Evolutionary conservation across 1,139 yeast genomes (phyloP), one percentile per base, ranked within the genome.

Genomic region (Magnusiomyces magnusii): DNA sequence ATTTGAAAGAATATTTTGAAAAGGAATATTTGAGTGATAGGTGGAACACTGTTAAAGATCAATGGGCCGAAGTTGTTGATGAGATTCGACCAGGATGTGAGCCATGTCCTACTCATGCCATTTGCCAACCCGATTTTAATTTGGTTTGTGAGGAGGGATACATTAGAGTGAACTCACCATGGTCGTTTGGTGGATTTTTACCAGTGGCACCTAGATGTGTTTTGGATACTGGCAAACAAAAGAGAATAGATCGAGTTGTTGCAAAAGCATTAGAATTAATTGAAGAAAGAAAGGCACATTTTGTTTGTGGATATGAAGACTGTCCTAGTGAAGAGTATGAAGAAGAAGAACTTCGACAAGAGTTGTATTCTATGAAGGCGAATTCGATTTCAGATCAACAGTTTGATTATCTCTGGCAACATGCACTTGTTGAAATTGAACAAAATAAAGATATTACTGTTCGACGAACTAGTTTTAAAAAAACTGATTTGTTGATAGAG

Each of bases 101-200:
- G 7, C 81, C 81, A 44, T 92, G 98, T 69, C 98, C 98, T 0
- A 79, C 78, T 9, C 87, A 92, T 72, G 95, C 95, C 0, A 76
- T 82, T 56, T 93, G 98, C 70, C 82, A 78, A 62, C 81, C 84
- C 34, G 72, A 78, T 55, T 76, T 86, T 66, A 75, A 79, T 61
- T 70, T 87, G 23, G 82, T 79, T 58, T 91, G 97, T 70, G 85
- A 81, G 66, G 84, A 84, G 53, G 95, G 86, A 60, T 90, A 80
- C 70, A 74, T 83, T 51, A 80, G 79, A 55, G 72, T 71, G 54
- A 75, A 79, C 57, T 86, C 88, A 15, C 80, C 85, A 77, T 78
- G 80, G 64, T 77, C 84, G 54, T 62, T 85, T 13, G 75, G 78
- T 58, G 87, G 86, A 0, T 60, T 78, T 21, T 64, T 84, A 51